Conservation (phyloP, 2,329 filamentous ascomycete genomes). For the Aspergillaceae sp. region DNA sequence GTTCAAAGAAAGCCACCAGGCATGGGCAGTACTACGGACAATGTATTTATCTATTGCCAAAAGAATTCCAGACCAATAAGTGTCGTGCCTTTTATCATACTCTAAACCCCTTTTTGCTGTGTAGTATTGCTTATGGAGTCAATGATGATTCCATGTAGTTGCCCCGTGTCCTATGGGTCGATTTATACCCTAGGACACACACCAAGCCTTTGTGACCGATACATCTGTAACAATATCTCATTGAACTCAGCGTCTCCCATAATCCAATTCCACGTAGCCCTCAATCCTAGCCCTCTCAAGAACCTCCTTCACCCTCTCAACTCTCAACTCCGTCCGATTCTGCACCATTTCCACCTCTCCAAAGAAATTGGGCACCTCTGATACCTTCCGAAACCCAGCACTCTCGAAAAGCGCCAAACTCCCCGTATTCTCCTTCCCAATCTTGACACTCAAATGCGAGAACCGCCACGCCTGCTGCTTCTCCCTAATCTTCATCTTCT, state of each 20-base stretch:
- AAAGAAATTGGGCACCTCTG: conserved; percentile 53
- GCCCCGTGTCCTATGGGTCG: no score
- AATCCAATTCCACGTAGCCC: conserved; percentile 32
- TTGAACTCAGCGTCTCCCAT: conserved; percentile 16
- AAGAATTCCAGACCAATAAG: neutral
- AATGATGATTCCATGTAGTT: no score
- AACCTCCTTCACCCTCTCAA: conserved; percentile 16
- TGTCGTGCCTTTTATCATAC: no score
- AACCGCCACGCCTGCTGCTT: conserved; percentile 10
- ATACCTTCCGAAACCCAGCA: conserved; percentile 47
- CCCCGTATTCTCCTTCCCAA: conserved; percentile 47
- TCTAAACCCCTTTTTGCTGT: no score
- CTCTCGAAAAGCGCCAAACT: conserved; percentile 55
- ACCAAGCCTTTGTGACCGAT: no score
- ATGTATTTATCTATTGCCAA: neutral
- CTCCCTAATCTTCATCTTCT: conserved; percentile 6
- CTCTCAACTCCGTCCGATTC: conserved; percentile 15
- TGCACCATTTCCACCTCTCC: conserved; percentile 55
- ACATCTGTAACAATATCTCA: no score
- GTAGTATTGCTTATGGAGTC: no score
- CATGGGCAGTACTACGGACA: no score
- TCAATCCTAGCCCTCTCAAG: conserved; percentile 25
- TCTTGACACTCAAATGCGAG: conserved; percentile 52
- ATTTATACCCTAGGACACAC: no score
- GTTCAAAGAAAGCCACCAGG: neutral